Evolutionary conservation across 2,329 filamentous ascomycete species (phyloP), one percentile per base, ranked within the genome.

Genomic region (Penicillium sp.): DNA sequence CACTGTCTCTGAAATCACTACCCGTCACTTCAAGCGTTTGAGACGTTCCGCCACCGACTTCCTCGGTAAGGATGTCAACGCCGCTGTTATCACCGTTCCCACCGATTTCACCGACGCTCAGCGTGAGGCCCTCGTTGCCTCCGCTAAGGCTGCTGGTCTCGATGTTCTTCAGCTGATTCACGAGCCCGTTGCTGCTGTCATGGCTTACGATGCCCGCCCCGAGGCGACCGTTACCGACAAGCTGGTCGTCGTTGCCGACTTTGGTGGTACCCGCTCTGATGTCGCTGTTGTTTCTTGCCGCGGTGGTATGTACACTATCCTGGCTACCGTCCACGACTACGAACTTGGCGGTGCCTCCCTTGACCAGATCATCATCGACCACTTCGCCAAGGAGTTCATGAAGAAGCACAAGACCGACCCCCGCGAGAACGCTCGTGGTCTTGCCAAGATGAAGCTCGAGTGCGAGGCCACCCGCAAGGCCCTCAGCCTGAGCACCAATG

Each of bases 371-470:
- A 80, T 99, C 51, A 88, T 95, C 69, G 92, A 99, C 70, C 86
- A 96, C 78, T 96, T 97, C 63, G 88, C 92, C 62, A 99, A 99
- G 80, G 93, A 99, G 74, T 99, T 99, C 76, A 81, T 93, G 67
- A 97, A 99, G 82, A 95, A 95, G 80, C 83, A 97, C 81, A 86
- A 85, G 76, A 82, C 82, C 50, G 93, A 97, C 72, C 93, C 93
- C 18, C 82, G 91, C 61, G 80, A 85, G 66, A 89, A 93, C 68
- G 79, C 85, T 47, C 85, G 85, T 64, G 87, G 87, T 63, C 76
- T 96, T 62, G 91, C 93, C 54, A 99, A 97, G 80, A 78, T 99
- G 59, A 92, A 89, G 73, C 80, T 90, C 40, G 93, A 97, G 77
- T 82, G 89, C 57, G 93, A 99, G 75, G 81, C 85, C 41, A 86